These are phyloP conservation scores for Vachellia collinsii DNA, from an alignment of 306 rosid genomes.

Conservation along the genomic window DNA sequence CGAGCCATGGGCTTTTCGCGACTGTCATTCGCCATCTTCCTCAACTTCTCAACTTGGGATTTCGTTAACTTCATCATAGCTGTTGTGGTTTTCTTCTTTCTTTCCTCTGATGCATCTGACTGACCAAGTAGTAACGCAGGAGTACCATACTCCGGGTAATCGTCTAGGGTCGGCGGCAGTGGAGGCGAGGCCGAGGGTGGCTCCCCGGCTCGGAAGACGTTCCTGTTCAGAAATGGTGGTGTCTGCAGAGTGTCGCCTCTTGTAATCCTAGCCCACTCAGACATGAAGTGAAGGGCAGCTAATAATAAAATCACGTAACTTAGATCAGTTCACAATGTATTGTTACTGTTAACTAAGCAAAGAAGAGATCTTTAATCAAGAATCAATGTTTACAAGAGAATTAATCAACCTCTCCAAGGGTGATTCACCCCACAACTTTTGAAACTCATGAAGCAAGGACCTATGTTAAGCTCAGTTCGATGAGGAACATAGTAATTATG, in stretches of 20 bases:
- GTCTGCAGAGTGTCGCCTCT: constrained; percentile 49
- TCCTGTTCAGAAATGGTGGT: constrained; percentile 49
- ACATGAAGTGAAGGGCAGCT: constrained; percentile 46
- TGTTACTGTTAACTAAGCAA: neutral
- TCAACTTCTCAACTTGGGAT: constrained; percentile 50
- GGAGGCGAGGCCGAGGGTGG: constrained; percentile 10
- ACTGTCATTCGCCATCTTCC: constrained; percentile 45
- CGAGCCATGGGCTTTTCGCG: constrained; percentile 4
- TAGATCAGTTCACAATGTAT: neutral
- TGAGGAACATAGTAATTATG: too few species aligned
- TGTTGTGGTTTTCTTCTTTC: constrained; percentile 46
- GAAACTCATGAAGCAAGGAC: too few species aligned
- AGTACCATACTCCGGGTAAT: constrained; percentile 25
- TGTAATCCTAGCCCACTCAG: constrained; percentile 61
- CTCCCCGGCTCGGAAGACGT: constrained; percentile 33
- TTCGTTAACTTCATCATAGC: constrained; percentile 51
- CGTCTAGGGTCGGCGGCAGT: neutral
- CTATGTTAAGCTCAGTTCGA: too few species aligned
- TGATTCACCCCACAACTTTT: too few species aligned
- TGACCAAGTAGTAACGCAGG: constrained; percentile 42
- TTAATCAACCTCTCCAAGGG: too few species aligned
- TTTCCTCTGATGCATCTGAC: constrained; percentile 36
- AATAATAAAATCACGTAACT: neutral
- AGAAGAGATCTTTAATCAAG: too few species aligned
- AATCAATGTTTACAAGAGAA: too few species aligned